Conservation (phyloP, 75 land plant genomes). For the Larix kaempferi region DNA sequence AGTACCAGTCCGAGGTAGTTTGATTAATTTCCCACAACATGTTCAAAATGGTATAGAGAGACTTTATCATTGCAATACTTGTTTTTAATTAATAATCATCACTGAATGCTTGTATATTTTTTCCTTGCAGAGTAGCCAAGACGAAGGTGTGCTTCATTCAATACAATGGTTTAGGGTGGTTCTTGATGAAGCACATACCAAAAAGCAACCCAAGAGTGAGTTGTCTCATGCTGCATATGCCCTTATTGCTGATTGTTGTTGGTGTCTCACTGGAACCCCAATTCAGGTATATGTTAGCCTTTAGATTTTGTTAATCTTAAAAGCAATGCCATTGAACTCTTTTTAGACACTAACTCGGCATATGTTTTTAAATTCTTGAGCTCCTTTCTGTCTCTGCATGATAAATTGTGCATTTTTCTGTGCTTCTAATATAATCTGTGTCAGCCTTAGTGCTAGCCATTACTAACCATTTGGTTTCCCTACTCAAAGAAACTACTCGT, state of each 20-base stretch:
- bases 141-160: slow-evolving; percentile 56
- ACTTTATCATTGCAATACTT: neutral
- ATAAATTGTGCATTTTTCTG: too few relatives aligned
- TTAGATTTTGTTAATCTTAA: too few relatives aligned
- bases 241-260: slow-evolving; percentile 67
- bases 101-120: too few relatives aligned
- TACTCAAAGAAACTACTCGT: too few relatives aligned
- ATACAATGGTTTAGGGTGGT: slow-evolving; percentile 84
- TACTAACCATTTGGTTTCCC: too few relatives aligned
- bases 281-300: slow-evolving; percentile 56
- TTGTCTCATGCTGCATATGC: slow-evolving; percentile 64
- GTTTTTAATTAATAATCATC: neutral
- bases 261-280: slow-evolving; percentile 98
- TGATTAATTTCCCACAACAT: neutral
- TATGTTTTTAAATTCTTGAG: too few relatives aligned
- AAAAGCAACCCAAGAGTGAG: slow-evolving; percentile 54
- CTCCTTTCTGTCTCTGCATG: too few relatives aligned
- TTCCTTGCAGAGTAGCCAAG: slow-evolving; percentile 17
- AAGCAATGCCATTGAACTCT: too few relatives aligned
- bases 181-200: slow-evolving; percentile 93
- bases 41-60: neutral
- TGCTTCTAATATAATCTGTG: too few relatives aligned
- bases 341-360: too few relatives aligned
- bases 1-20: slow-evolving; percentile 24
- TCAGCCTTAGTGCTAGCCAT: too few relatives aligned